These are phyloP conservation scores for Porpolomopsis calyptriformis DNA, from an alignment of 768 basidiomycete genomes.

Conservation along the genomic window DNA sequence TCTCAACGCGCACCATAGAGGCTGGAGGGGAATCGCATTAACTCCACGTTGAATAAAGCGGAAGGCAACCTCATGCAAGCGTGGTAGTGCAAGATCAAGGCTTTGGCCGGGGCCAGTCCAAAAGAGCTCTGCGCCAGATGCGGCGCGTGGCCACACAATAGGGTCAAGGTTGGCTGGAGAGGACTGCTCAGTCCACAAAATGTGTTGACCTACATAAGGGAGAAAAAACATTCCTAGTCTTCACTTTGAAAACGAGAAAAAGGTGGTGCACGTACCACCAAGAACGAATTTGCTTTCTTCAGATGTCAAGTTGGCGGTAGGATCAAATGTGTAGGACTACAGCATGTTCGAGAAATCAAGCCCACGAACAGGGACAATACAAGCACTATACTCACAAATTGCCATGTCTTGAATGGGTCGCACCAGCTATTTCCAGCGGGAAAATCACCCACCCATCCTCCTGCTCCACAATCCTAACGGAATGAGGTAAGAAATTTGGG, in stretches of 20 bases:
- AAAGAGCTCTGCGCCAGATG: constrained; percentile 64
- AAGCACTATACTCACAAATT: constrained; percentile 38
- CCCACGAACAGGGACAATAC: background rate
- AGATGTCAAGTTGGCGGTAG: constrained; percentile 41
- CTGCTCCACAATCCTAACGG: constrained; percentile 57
- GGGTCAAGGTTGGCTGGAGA: constrained; percentile 58
- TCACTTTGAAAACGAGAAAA: background rate
- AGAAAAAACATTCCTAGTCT: background rate
- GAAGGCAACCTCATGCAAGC: constrained; percentile 56
- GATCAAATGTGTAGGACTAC: constrained; percentile 61
- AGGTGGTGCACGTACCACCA: constrained; percentile 40
- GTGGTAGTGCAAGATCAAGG: constrained; percentile 41
- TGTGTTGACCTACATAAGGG: constrained; percentile 39
- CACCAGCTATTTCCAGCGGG: constrained; percentile 52
- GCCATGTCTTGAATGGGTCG: constrained; percentile 75
- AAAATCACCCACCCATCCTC: constrained; percentile 53
- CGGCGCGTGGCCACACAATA: constrained; percentile 64
- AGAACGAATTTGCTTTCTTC: constrained; percentile 46
- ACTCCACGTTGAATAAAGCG: constrained; percentile 55
- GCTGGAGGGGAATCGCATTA: constrained; percentile 51
- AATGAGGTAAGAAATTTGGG: background rate
- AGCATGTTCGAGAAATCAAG: background rate
- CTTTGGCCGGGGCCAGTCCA: constrained; percentile 50
- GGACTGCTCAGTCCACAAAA: constrained; percentile 69
- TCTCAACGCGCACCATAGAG: constrained; percentile 60